Percentiles rank a stretch among this genome's conserved stretches.
Evolutionary conservation across 2,329 filamentous ascomycete genomes (phyloP).

Genomic region (Fusarium sp.): DNA sequence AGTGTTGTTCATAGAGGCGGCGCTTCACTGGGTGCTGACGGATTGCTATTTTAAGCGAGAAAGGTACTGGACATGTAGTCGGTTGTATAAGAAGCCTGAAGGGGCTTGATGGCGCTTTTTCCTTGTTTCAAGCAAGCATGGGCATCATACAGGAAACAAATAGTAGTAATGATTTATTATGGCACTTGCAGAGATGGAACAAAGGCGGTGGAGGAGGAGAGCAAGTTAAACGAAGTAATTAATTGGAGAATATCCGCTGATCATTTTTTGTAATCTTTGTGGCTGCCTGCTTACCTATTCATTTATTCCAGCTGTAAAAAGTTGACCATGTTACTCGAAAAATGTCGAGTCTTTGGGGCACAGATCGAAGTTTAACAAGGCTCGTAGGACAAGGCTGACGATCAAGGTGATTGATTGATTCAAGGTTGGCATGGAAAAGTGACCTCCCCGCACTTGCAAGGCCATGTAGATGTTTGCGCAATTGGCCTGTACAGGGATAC

Average conservation of each 20-base stretch:
- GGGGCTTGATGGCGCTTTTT: slow-evolving; percentile 29
- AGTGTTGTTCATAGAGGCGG: slow-evolving; percentile 34
- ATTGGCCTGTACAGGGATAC: slow-evolving; percentile 34
- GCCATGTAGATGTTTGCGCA: slow-evolving; percentile 32
- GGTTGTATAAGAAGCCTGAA: slow-evolving; percentile 42
- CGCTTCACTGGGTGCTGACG: slow-evolving; percentile 21
- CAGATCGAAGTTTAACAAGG: slow-evolving; percentile 27
- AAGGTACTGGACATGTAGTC: slow-evolving; percentile 29
- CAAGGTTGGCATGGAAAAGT: slow-evolving; percentile 22
- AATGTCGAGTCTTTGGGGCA: slow-evolving; percentile 28
- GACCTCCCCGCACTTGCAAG: slow-evolving; percentile 41
- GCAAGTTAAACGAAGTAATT: slow-evolving; percentile 32
- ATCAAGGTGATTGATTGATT: not conserved
- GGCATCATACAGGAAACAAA: slow-evolving; percentile 44
- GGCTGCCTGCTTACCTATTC: not conserved
- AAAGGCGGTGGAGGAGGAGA: not conserved
- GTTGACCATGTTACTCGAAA: slow-evolving; percentile 16
- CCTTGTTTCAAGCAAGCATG: slow-evolving; percentile 32
- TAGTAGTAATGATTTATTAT: slow-evolving; percentile 46
- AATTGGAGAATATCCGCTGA: slow-evolving; percentile 40
- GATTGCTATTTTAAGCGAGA: slow-evolving; percentile 18
- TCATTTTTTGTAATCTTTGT: not conserved
- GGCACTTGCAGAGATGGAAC: slow-evolving; percentile 1
- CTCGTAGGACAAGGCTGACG: slow-evolving; percentile 40
- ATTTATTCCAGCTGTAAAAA: not conserved